A percentile compares a stretch with the other conserved stretches of the same genome.
phyloP scores from a whole-genome alignment of 2,329 filamentous ascomycete genomes.

The Aspergillus hortae region DNA sequence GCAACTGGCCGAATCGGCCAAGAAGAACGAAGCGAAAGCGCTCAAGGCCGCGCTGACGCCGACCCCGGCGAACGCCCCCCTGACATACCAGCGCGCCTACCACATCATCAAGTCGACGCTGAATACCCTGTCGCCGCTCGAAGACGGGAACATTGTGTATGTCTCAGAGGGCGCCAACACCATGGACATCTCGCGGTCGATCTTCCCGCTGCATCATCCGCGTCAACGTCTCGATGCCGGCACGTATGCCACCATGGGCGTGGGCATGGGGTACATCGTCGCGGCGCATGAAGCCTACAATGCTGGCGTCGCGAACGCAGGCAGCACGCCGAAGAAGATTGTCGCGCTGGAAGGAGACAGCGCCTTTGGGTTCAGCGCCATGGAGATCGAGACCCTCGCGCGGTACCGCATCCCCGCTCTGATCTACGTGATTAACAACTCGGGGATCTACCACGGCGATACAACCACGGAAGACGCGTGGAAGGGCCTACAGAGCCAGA shows the following conservation, averaged over 20 bases:
- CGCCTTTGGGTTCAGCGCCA: conserved; percentile 54
- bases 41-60: conserved; percentile 39
- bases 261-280: conserved; percentile 56
- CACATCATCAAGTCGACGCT: conserved; percentile 51
- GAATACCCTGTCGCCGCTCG: conserved; percentile 43
- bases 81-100: conserved; percentile 52
- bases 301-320: conserved; percentile 30
- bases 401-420: conserved; percentile 53
- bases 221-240: conserved; percentile 56
- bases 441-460: conserved; percentile 50
- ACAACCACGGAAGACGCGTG: conserved; percentile 40
- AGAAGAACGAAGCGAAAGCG: conserved; percentile 48
- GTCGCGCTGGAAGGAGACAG: conserved; percentile 55
- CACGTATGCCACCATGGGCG: conserved; percentile 59
- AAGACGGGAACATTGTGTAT: conserved; percentile 51
- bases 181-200: conserved; percentile 58
- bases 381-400: conserved; percentile 57
- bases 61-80: conserved; percentile 33
- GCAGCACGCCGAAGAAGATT: conserved; percentile 47
- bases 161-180: conserved; percentile 59
- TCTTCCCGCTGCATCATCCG: conserved; percentile 53
- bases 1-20: conserved; percentile 26
- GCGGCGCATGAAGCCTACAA: conserved; percentile 57
- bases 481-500: conserved; percentile 43
- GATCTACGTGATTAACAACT: conserved; percentile 57